Conservation (phyloP, 2,329 filamentous ascomycete genomes). For the Ceratocystis cacaofunesta region DNA sequence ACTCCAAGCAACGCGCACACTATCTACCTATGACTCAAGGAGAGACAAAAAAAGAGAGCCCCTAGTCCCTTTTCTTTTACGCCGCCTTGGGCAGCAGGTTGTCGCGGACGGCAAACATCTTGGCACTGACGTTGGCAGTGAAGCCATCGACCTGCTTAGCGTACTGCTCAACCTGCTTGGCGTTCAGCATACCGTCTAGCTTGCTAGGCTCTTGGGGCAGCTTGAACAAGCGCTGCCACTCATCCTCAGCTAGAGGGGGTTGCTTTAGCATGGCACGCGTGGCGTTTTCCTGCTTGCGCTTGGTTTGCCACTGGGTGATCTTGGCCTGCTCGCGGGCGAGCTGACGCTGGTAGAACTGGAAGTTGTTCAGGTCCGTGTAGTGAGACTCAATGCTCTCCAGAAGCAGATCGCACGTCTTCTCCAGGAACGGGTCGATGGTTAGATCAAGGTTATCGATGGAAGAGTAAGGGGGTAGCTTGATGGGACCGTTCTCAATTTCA, state of each 20-base stretch:
- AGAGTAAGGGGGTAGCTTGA: constrained; percentile 56
- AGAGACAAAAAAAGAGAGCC: constrained; percentile 9
- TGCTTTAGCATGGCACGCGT: constrained; percentile 77
- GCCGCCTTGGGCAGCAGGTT: constrained; percentile 42
- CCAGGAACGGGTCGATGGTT: constrained; percentile 90
- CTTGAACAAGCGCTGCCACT: constrained; percentile 98
- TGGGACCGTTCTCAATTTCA: constrained; percentile 54
- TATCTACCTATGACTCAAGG: constrained; percentile 7
- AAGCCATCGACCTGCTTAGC: constrained; percentile 94
- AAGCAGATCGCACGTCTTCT: constrained; percentile 94
- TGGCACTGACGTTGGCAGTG: constrained; percentile 75
- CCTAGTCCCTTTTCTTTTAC: not conserved
- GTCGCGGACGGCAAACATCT: constrained; percentile 93
- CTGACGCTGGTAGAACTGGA: constrained; percentile 89
- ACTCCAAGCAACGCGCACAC: constrained; percentile 12
- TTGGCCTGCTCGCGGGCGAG: constrained; percentile 88
- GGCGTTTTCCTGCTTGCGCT: constrained; percentile 92
- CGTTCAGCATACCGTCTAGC: constrained; percentile 86
- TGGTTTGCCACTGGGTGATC: constrained; percentile 90
- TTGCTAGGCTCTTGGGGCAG: constrained; percentile 86
- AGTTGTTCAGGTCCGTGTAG: constrained; percentile 98
- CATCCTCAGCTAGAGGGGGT: constrained; percentile 76
- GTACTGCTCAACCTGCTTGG: constrained; percentile 94
- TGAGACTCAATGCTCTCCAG: constrained; percentile 95
- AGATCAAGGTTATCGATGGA: constrained; percentile 84